Base-by-base conservation (phyloP, 495 filamentous ascomycete species). In the Xanthoparmelia taractica region DNA sequence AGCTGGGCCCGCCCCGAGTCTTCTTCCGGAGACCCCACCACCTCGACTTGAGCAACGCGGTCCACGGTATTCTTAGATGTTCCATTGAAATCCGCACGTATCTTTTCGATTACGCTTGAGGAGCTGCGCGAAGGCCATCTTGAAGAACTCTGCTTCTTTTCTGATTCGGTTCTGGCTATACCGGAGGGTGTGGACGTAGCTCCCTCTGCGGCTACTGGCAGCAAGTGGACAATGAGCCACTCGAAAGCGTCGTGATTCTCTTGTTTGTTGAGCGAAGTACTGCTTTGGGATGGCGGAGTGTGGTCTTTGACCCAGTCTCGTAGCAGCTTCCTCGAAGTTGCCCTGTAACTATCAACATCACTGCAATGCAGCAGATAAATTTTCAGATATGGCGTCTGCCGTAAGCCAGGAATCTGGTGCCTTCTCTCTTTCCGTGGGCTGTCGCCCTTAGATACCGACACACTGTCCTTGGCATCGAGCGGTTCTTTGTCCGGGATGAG, bases 231-330 rank as follows among this genome's bases (percentile, higher is more conserved):
- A 61, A 98, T 91, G 23, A 98, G 79, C 93, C 93, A 98, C 71
- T 98, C 95, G 70, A 89, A 96, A 6, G 95, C 95, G 77, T 97
- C 95, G 72, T 98, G 94, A 41, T 87, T 82, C 79, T 96, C 84
- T 67, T 86, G 86, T 38, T 81, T 79, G 47, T 73, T 80, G 11
- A 77, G 71, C 3, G 78, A 69, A 23, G 71, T 70, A 48, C 70
- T 76, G 43, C 76, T 76, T 29, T 74, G 74, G 17, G 75, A 69
- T n/a, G 73, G 66, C 23, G 78, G 76, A 0, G 89, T 87, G 65
- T 96, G 84, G 11, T 81, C 75, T 71, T 91, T 91, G 64, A 98
- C 85, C 94, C 94, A 98, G 62, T 97, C 94, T 52, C 91, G 82
- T 41, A 97, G 76, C 65, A 85, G 80, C 71, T 89, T 86, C 63